Evolutionary conservation across 805 yeast genomes (phyloP), one percentile per base, ranked within the genome.

Genomic region (Yarrowia osloensis): DNA sequence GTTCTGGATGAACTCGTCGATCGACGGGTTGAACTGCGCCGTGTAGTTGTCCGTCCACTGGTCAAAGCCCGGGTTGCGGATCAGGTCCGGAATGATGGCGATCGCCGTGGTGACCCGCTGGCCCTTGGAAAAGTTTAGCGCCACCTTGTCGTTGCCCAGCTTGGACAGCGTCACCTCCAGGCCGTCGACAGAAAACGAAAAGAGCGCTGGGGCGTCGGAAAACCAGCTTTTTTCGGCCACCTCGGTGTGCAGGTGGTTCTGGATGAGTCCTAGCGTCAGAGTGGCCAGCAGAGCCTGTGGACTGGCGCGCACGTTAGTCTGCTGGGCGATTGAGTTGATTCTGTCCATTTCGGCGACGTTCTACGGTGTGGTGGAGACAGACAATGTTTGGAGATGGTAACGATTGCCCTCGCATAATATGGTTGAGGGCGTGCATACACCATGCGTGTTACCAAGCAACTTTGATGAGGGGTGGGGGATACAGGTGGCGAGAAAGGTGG

Each of bases 341-440:
- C 28, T 57, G 47, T 57, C 63, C 63, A 57, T 57, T n/a, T 29
- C 21, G 8, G 2, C 17, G 5, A 17, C 46, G 24, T 11, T 21
- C 24, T 21, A 21, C 2, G 6, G 4, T 1, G 21, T 21, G 46
- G 22, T 40, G 46, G n/a, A 17, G 44, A 13, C 4, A 40, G 4
- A 19, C 21, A 19, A 42, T 26, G 7, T 21, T 8, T 4, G 7
- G 2, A 22, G 49, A 21, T 13, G 49, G 54, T 28, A 6, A n/a
- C 24, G 54, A 49, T 49, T 49, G 37, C 54, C 54, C 54, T 49
- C 37, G 37, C 37, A 49, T 49, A 46, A 28, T 31, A 24, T 57
- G 24, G 70, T 73, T 71, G 72, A 71, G 55, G 73, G 75, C 74
- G 72, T 70, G 13, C 72, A 73, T 22, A 31, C 65, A 24, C 71